Percentiles rank a stretch among this genome's conserved stretches.
These are phyloP conservation scores for Irpex sp. DNA, from an alignment of 1,284 basidiomycete species.

Conservation along the genomic window DNA sequence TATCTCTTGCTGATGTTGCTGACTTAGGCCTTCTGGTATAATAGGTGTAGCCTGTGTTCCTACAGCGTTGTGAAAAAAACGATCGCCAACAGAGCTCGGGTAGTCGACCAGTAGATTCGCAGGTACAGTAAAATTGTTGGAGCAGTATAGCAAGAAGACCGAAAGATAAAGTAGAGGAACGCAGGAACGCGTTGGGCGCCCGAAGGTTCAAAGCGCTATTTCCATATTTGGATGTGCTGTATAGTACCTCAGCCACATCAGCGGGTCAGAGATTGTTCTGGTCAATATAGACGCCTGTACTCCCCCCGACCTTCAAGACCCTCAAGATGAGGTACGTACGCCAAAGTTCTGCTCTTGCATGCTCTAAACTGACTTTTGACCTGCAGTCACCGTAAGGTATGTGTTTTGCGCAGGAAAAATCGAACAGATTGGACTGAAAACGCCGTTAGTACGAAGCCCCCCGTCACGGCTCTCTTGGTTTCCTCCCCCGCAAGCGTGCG, in stretches of 20 bases:
- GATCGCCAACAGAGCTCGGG: too few species aligned
- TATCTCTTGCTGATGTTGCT: too few species aligned
- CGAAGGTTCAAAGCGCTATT: neutral
- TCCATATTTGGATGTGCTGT: slow-evolving; percentile 23
- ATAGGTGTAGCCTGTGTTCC: too few species aligned
- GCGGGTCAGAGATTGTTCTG: slow-evolving; percentile 6
- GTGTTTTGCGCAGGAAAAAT: slow-evolving; percentile 13
- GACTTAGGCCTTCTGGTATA: too few species aligned
- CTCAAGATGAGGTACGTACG: slow-evolving; percentile 35
- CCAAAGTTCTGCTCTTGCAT: slow-evolving; percentile 1
- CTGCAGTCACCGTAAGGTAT: slow-evolving; percentile 37
- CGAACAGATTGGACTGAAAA: slow-evolving; percentile 5
- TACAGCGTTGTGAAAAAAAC: too few species aligned
- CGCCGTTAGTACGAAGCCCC: slow-evolving; percentile 85
- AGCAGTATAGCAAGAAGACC: neutral
- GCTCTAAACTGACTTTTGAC: slow-evolving; percentile 7
- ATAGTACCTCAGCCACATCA: slow-evolving; percentile 32
- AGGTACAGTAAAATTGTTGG: too few species aligned
- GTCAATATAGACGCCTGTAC: slow-evolving; percentile 17
- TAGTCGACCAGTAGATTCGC: too few species aligned
- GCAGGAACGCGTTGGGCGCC: neutral
- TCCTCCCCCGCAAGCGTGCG: slow-evolving; percentile 91
- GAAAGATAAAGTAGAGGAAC: neutral
- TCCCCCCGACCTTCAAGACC: slow-evolving; percentile 27
- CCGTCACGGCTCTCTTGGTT: slow-evolving; percentile 90